Conservation (phyloP, 2,329 filamentous ascomycete species). For the Xylaria hypoxylon region DNA sequence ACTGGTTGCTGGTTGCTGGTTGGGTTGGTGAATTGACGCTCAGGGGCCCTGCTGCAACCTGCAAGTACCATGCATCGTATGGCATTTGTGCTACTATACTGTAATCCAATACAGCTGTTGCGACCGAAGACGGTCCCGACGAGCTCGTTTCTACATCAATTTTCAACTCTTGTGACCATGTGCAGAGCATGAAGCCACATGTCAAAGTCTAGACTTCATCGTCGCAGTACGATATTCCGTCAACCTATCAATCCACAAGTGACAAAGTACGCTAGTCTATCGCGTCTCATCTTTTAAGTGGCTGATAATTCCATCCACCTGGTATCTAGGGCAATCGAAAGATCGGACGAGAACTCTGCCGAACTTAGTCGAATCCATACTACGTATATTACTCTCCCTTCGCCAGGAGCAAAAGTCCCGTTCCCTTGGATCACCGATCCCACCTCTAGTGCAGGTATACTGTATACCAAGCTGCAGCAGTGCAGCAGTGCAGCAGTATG, state of each 20-base stretch:
- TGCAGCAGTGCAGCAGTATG: too few species aligned
- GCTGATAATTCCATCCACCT: neutral
- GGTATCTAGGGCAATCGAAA: neutral
- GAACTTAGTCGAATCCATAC: neutral
- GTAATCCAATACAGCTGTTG: too few species aligned
- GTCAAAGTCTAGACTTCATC: conserved; percentile 1
- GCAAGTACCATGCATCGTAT: neutral
- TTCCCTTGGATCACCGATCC: conserved; percentile 20
- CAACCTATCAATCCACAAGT: neutral
- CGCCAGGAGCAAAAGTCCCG: conserved; percentile 35
- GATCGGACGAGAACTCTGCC: conserved; percentile 11
- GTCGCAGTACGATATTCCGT: neutral
- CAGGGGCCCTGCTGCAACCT: too few species aligned
- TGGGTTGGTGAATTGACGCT: too few species aligned
- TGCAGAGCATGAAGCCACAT: conserved; percentile 12
- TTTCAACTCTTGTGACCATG: conserved; percentile 18
- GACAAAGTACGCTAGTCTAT: neutral
- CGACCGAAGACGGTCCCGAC: neutral
- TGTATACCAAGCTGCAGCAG: conserved; percentile 1
- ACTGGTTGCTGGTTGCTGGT: too few species aligned
- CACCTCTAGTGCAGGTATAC: conserved; percentile 12
- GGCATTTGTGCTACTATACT: neutral
- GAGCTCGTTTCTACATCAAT: neutral
- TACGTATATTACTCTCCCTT: conserved; percentile 16
- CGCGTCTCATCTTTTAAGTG: neutral